Evolutionary conservation across 768 basidiomycete species (phyloP).

Genomic region (Boletus tomentosulus): DNA sequence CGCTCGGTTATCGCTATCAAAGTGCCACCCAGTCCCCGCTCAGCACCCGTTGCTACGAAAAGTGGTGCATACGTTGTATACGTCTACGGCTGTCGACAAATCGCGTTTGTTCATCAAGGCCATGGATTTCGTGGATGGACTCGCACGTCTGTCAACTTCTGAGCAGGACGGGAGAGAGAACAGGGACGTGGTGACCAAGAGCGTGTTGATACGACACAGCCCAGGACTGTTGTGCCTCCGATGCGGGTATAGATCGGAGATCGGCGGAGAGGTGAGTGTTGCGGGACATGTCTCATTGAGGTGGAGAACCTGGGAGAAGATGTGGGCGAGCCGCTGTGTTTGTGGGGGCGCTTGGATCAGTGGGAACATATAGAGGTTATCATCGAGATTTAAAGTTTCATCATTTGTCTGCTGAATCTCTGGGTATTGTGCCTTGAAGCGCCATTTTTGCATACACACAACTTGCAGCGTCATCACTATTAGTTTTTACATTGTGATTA

Average conservation of each 20-base stretch:
- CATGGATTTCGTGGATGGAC: slow-evolving; percentile 63
- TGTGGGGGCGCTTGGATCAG: slow-evolving; percentile 66
- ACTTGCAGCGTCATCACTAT: neutral
- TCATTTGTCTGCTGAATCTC: neutral
- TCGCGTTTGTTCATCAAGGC: slow-evolving; percentile 70
- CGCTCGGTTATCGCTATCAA: slow-evolving; percentile 49
- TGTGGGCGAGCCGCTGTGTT: slow-evolving; percentile 57
- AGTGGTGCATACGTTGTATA: slow-evolving; percentile 43
- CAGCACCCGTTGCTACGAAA: slow-evolving; percentile 43
- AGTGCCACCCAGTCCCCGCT: slow-evolving; percentile 50
- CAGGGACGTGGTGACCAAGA: slow-evolving; percentile 64
- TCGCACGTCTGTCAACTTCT: slow-evolving; percentile 39
- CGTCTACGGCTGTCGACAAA: slow-evolving; percentile 54
- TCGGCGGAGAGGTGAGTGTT: slow-evolving; percentile 30
- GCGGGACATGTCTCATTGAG: slow-evolving; percentile 35
- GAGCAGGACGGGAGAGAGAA: slow-evolving; percentile 37
- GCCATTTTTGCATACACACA: neutral
- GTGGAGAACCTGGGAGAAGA: slow-evolving; percentile 64
- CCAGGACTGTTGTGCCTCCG: slow-evolving; percentile 49
- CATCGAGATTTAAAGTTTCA: neutral
- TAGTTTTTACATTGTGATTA: neutral
- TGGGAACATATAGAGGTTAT: slow-evolving; percentile 9
- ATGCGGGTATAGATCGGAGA: slow-evolving; percentile 57
- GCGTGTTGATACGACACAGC: slow-evolving; percentile 38
- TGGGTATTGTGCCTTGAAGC: too few species aligned